Evolutionary conservation across 164 flowering plant species (phyloP).

Genomic region (Aristolochia contorta): DNA sequence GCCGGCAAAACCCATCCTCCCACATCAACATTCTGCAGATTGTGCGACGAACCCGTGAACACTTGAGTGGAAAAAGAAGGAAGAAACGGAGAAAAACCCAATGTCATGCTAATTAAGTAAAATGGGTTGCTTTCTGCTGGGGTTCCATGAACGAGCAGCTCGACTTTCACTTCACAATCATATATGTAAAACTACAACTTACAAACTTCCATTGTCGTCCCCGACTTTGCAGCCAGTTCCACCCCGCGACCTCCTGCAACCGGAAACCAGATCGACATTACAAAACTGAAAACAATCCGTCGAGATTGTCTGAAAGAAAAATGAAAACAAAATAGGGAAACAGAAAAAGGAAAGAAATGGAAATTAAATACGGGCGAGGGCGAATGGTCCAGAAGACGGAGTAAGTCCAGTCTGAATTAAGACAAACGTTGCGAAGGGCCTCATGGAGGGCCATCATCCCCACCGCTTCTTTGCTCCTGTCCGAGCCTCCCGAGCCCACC

Average conservation of each 20-base stretch:
- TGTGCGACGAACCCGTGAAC: neutral
- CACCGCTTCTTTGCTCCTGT: slow-evolving; percentile 98
- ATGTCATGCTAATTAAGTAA: too few species aligned
- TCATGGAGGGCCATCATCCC: slow-evolving; percentile 99
- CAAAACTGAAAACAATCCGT: slow-evolving; percentile 11
- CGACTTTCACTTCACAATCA: too few species aligned
- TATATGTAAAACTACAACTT: slow-evolving; percentile 19
- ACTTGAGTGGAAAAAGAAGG: neutral
- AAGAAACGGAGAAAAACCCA: neutral
- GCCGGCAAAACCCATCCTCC: slow-evolving; percentile 98
- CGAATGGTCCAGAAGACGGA: slow-evolving; percentile 21
- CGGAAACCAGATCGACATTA: neutral
- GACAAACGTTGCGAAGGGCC: slow-evolving; percentile 87
- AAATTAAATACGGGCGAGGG: slow-evolving; percentile 19
- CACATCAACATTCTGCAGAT: slow-evolving; percentile 91
- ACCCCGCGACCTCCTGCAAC: slow-evolving; percentile 79
- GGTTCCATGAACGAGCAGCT: too few species aligned
- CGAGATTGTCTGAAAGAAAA: neutral
- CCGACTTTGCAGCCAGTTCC: slow-evolving; percentile 96
- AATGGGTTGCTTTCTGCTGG: too few species aligned
- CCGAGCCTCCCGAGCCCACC: slow-evolving; percentile 64
- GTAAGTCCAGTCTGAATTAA: slow-evolving; percentile 79
- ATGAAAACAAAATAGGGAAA: neutral
- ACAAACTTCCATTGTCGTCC: slow-evolving; percentile 83
- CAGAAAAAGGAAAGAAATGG: neutral